phyloP scores from a whole-genome alignment of 805 yeast genomes.

The Lachancea lanzarotensis region DNA sequence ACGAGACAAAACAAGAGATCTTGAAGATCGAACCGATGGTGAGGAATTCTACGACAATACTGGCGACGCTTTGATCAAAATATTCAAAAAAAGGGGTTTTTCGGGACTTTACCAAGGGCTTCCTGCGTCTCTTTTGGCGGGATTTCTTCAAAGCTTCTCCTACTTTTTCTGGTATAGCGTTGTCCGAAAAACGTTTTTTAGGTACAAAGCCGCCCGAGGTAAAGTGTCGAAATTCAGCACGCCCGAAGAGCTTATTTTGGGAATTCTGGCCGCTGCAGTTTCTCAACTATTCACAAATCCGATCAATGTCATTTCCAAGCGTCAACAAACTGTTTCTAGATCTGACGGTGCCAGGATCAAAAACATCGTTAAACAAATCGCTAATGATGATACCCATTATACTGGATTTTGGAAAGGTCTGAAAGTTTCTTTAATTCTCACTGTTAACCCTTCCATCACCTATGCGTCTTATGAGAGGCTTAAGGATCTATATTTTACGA shows the following conservation, averaged over 20 bases:
- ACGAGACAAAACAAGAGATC: constrained; percentile 6
- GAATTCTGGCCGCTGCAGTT: constrained; percentile 75
- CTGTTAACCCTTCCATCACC: constrained; percentile 80
- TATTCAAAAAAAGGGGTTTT: constrained; percentile 53
- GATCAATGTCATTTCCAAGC: constrained; percentile 65
- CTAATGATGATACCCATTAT: constrained; percentile 49
- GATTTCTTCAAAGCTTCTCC: constrained; percentile 72
- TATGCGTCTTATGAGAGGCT: constrained; percentile 74
- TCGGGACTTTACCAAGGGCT: constrained; percentile 70
- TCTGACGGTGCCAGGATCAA: constrained; percentile 26
- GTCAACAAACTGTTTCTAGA: constrained; percentile 50
- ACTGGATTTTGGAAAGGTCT: constrained; percentile 78
- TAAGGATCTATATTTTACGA: constrained; percentile 40
- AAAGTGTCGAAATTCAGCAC: constrained; percentile 35
- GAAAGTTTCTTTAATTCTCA: constrained; percentile 70
- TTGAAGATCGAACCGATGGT: background rate
- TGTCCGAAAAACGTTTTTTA: constrained; percentile 50
- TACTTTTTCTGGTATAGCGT: constrained; percentile 85
- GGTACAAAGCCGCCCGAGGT: constrained; percentile 33
- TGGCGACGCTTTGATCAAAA: constrained; percentile 54
- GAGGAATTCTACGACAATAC: constrained; percentile 43
- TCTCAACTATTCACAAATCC: constrained; percentile 79
- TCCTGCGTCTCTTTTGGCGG: constrained; percentile 57
- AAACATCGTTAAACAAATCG: constrained; percentile 36
- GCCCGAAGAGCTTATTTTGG: constrained; percentile 60